These are phyloP conservation scores for Sarocladium kiliense DNA, from an alignment of 2,329 filamentous ascomycete genomes.

Conservation along the genomic window DNA sequence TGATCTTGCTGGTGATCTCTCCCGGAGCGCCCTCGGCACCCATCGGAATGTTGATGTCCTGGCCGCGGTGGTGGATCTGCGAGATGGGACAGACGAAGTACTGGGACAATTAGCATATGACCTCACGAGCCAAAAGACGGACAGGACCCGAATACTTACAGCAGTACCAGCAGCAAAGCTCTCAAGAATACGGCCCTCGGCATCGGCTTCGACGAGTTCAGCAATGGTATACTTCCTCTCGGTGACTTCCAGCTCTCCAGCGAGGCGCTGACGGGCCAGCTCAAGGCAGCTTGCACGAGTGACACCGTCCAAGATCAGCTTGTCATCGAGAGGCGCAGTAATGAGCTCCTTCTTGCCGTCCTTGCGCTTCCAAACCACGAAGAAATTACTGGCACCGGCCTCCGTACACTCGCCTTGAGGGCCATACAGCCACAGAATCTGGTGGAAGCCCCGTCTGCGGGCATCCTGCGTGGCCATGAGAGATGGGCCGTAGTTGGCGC, in stretches of 20 bases:
- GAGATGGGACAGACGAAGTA: conserved; percentile 68
- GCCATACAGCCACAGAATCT: conserved; percentile 93
- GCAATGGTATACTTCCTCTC: conserved; percentile 80
- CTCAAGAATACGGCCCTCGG: conserved; percentile 75
- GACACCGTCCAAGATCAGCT: conserved; percentile 82
- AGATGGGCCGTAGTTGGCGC: conserved; percentile 87
- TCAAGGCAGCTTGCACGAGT: conserved; percentile 79
- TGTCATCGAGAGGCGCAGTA: conserved; percentile 77
- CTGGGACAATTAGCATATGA: conserved; percentile 30
- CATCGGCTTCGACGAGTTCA: conserved; percentile 66
- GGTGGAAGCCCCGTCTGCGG: conserved; percentile 67
- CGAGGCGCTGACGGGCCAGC: conserved; percentile 60
- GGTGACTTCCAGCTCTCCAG: conserved; percentile 60
- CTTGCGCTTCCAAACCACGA: conserved; percentile 65
- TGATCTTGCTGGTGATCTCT: conserved; percentile 55
- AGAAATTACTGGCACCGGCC: conserved; percentile 89
- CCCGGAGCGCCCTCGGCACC: conserved; percentile 44
- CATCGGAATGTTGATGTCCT: conserved; percentile 59
- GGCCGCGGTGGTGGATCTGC: conserved; percentile 61
- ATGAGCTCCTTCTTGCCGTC: conserved; percentile 59
- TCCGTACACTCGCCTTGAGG: conserved; percentile 75
- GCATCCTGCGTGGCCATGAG: conserved; percentile 76
- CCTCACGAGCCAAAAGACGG: background rate
- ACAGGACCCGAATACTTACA: conserved; percentile 41
- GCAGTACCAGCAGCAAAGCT: conserved; percentile 85